A percentile compares a stretch with the other conserved stretches of the same genome.
Evolutionary conservation across 345 rosid species (phyloP).

Genomic region (Boechera divaricarpa): DNA sequence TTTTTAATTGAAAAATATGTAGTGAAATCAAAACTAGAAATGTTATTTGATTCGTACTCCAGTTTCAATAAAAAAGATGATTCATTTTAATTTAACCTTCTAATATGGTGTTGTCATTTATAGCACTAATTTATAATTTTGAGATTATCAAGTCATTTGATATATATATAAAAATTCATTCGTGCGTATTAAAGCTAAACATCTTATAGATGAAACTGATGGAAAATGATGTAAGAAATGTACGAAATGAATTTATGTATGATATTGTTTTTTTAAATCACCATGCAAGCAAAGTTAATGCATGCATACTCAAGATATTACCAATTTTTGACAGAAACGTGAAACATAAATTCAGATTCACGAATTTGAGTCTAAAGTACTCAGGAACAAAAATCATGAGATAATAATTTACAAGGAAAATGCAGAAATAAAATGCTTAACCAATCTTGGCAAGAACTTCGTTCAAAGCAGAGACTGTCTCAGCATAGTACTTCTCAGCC

Average conservation of each 20-base stretch:
- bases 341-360: conserved; percentile 29
- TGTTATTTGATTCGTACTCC: too few species aligned
- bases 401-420: conserved; percentile 34
- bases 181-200: not conserved
- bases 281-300: not conserved
- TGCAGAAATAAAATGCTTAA: conserved; percentile 42
- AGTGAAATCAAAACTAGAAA: too few species aligned
- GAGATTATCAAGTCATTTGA: not conserved
- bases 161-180: not conserved
- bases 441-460: conserved; percentile 93
- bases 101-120: not conserved
- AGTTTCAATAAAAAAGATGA: too few species aligned
- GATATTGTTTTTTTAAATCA: not conserved
- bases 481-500: conserved; percentile 86
- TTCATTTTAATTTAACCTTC: too few species aligned
- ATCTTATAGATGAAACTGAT: not conserved
- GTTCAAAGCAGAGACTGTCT: conserved; percentile 75
- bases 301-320: conserved; percentile 15
- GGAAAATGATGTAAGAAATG: too few species aligned
- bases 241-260: too few species aligned
- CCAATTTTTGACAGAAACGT: conserved; percentile 2
- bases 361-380: conserved; percentile 28
- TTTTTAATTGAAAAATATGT: too few species aligned
- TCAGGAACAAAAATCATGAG: conserved; percentile 32
- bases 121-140: not conserved